These are phyloP conservation scores for Prunus kanzakura DNA, from an alignment of 306 rosid species.

Conservation along the genomic window DNA sequence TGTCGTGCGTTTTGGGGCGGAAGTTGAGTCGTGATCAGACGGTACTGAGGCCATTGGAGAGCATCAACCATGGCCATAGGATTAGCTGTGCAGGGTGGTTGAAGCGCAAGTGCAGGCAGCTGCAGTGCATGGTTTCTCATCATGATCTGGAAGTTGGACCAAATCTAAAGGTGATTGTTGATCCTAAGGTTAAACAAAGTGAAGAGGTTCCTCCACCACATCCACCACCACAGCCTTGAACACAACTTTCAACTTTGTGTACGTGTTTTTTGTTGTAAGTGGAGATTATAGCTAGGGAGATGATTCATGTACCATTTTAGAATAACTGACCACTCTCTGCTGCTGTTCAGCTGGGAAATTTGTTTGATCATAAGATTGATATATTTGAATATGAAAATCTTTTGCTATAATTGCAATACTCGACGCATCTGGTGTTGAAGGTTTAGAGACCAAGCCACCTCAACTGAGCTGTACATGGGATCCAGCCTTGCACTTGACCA, in stretches of 20 bases:
- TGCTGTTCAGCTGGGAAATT: no score
- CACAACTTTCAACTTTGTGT: no score
- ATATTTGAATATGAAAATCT: no score
- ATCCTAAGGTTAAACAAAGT: constrained; percentile 17
- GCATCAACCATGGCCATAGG: constrained; percentile 12
- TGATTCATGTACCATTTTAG: no score
- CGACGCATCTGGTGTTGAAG: background rate
- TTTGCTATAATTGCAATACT: no score
- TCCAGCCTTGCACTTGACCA: background rate
- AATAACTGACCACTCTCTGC: no score
- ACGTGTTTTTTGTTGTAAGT: no score
- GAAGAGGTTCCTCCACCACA: constrained; percentile 27
- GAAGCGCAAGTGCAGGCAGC: constrained; percentile 29
- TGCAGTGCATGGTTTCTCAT: background rate
- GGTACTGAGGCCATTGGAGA: constrained; percentile 39
- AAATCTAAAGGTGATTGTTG: constrained; percentile 22
- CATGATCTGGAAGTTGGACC: constrained; percentile 37
- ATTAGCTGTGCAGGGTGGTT: constrained; percentile 45
- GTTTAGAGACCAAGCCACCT: background rate
- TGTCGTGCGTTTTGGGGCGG: constrained; percentile 57
- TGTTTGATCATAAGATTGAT: no score
- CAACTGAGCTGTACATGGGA: constrained; percentile 1
- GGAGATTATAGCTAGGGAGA: no score
- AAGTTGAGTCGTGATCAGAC: constrained; percentile 26
- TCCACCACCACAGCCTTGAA: background rate